These are phyloP conservation scores for Amphicarpaea edgeworthii DNA, from an alignment of 306 rosid genomes.

Conservation along the genomic window DNA sequence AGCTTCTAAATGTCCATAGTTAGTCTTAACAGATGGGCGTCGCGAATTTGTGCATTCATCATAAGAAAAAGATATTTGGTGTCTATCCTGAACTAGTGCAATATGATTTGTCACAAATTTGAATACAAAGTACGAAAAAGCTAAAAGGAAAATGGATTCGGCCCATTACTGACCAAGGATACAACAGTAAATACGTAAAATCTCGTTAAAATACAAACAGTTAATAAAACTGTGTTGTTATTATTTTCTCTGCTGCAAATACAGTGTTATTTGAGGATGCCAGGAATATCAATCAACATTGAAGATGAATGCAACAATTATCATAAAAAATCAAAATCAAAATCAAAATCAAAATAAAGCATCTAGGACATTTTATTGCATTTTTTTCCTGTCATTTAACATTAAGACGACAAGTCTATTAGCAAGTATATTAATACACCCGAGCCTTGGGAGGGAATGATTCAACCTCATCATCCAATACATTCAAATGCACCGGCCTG, in stretches of 20 bases:
- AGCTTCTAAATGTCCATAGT: neutral
- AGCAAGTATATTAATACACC: constrained; percentile 63
- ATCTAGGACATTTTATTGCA: constrained; percentile 50
- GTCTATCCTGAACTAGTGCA: too few relatives aligned
- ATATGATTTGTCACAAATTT: too few relatives aligned
- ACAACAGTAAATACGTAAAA: neutral
- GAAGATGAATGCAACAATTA: constrained; percentile 52
- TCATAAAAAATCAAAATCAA: constrained; percentile 41
- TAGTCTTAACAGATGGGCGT: too few relatives aligned
- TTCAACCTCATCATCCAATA: constrained; percentile 87
- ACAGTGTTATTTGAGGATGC: constrained; percentile 44
- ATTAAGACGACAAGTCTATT: constrained; percentile 26
- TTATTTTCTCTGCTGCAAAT: constrained; percentile 49
- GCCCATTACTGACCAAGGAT: too few relatives aligned
- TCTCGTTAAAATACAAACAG: constrained; percentile 1
- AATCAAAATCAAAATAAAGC: constrained; percentile 38
- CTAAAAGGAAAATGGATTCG: too few relatives aligned
- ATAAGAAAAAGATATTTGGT: too few relatives aligned
- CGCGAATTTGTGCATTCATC: too few relatives aligned
- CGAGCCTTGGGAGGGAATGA: constrained; percentile 98
- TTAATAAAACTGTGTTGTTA: neutral
- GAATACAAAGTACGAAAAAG: too few relatives aligned
- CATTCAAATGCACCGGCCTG: constrained; percentile 94
- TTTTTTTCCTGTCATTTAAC: constrained; percentile 38
- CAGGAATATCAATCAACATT: constrained; percentile 45